Conservation (phyloP, 805 yeast genomes). For the Cyberlindnera sargentensis region DNA sequence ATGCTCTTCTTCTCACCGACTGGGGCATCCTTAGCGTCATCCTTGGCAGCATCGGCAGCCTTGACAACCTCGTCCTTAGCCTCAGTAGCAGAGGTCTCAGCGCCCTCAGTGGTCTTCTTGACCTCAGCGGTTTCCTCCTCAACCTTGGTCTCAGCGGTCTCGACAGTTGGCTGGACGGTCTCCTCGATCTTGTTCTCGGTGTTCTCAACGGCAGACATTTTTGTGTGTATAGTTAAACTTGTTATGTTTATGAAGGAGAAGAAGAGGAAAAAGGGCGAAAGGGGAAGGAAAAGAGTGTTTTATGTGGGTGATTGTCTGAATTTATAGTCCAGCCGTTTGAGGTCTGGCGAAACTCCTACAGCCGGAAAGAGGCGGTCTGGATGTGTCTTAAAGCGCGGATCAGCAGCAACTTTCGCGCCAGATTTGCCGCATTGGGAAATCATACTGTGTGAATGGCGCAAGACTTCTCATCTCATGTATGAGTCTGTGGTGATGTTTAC, state of each 20-base stretch:
- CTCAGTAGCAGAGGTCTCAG: constrained; percentile 6
- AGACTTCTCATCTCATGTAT: no score
- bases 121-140: constrained; percentile 13
- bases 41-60: constrained; percentile 10
- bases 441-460: no score
- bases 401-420: no score
- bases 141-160: constrained; percentile 7
- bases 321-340: constrained; percentile 1
- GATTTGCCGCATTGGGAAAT: no score
- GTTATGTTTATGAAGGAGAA: neutral
- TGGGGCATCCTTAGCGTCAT: constrained; percentile 10
- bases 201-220: constrained; percentile 18
- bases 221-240: constrained; percentile 1
- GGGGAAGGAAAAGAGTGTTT: neutral
- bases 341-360: neutral
- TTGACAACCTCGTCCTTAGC: constrained; percentile 11
- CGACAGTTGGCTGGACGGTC: constrained; percentile 8
- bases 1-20: constrained; percentile 20
- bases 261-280: neutral
- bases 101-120: constrained; percentile 11
- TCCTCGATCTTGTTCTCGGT: constrained; percentile 15
- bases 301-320: neutral
- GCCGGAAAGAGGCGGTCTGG: no score
- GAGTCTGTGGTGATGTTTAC: no score
- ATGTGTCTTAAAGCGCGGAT: no score